phyloP scores from a whole-genome alignment of 2,329 filamentous ascomycete species.

The Lomentospora prolificans region DNA sequence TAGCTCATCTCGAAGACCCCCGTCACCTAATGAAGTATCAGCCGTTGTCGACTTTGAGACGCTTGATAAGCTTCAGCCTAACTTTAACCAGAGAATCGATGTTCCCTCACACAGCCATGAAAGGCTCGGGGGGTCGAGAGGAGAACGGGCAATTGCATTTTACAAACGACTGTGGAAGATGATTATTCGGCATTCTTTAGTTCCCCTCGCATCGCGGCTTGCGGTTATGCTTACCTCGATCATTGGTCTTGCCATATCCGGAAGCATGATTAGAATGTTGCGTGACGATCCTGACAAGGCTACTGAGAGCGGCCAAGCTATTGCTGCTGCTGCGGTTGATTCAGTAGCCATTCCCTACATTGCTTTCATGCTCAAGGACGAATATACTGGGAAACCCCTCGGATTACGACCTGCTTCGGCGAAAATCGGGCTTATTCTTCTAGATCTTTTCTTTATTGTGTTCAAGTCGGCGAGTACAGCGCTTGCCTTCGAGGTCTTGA shows the following conservation, averaged over 20 bases:
- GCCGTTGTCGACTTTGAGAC: slow-evolving; percentile 36
- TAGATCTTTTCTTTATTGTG: slow-evolving; percentile 94
- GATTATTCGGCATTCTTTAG: slow-evolving; percentile 71
- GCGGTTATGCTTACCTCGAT: slow-evolving; percentile 76
- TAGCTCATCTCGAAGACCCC: slow-evolving; percentile 42
- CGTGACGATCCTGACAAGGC: slow-evolving; percentile 21
- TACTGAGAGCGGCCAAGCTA: slow-evolving; percentile 62
- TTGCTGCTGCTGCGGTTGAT: slow-evolving; percentile 85
- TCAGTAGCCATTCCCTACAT: slow-evolving; percentile 83
- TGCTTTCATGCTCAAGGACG: slow-evolving; percentile 88
- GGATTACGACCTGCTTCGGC: slow-evolving; percentile 74
- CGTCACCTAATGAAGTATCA: slow-evolving; percentile 34
- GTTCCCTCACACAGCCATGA: slow-evolving; percentile 7
- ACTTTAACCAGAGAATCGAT: slow-evolving; percentile 26
- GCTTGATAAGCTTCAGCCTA: slow-evolving; percentile 36
- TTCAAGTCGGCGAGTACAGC: slow-evolving; percentile 92
- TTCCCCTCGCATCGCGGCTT: slow-evolving; percentile 75
- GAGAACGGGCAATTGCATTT: slow-evolving; percentile 21
- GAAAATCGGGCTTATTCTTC: slow-evolving; percentile 80
- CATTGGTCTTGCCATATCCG: slow-evolving; percentile 68
- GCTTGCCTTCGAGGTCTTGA: slow-evolving; percentile 77
- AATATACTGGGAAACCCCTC: slow-evolving; percentile 89
- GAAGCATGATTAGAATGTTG: slow-evolving; percentile 56
- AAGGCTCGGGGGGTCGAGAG: slow-evolving; percentile 16
- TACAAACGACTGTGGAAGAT: slow-evolving; percentile 54